A percentile compares a stretch with the other conserved stretches of the same genome.
Conservation (phyloP, 2,329 filamentous ascomycete genomes). For the Trichocomaceae sp. region DNA sequence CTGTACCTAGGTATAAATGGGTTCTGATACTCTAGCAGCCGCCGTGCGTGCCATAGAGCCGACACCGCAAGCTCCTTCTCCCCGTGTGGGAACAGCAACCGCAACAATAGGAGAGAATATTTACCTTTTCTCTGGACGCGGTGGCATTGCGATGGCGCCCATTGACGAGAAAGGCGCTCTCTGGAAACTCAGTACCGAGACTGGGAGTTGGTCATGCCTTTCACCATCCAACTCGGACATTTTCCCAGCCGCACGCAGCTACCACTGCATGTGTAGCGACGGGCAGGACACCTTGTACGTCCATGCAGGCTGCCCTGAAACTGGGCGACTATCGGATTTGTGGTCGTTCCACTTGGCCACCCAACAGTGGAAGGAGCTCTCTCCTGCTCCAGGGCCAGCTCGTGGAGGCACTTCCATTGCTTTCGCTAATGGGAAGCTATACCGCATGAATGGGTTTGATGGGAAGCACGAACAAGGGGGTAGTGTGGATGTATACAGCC, state of each 20-base stretch:
- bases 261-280: slow-evolving; percentile 57
- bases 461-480: slow-evolving; percentile 64
- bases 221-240: slow-evolving; percentile 44
- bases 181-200: slow-evolving; percentile 66
- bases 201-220: slow-evolving; percentile 59
- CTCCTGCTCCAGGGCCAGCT: slow-evolving; percentile 59
- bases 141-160: slow-evolving; percentile 60
- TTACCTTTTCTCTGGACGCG: slow-evolving; percentile 75
- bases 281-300: slow-evolving; percentile 62
- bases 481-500: slow-evolving; percentile 56
- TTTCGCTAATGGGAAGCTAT: slow-evolving; percentile 58
- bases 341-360: slow-evolving; percentile 69
- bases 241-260: slow-evolving; percentile 61
- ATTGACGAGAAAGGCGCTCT: slow-evolving; percentile 68
- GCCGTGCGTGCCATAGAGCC: slow-evolving; percentile 12
- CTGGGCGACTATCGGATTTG: slow-evolving; percentile 59
- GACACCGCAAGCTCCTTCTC: slow-evolving; percentile 41
- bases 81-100: slow-evolving; percentile 68
- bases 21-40: not conserved
- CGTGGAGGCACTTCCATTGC: slow-evolving; percentile 64
- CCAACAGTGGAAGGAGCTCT: slow-evolving; percentile 60
- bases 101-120: slow-evolving; percentile 62
- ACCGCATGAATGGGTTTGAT: slow-evolving; percentile 75
- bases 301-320: slow-evolving; percentile 66
- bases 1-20: no score